phyloP scores from a whole-genome alignment of 768 basidiomycete genomes.

The Chalciporus sphaerocephalus region DNA sequence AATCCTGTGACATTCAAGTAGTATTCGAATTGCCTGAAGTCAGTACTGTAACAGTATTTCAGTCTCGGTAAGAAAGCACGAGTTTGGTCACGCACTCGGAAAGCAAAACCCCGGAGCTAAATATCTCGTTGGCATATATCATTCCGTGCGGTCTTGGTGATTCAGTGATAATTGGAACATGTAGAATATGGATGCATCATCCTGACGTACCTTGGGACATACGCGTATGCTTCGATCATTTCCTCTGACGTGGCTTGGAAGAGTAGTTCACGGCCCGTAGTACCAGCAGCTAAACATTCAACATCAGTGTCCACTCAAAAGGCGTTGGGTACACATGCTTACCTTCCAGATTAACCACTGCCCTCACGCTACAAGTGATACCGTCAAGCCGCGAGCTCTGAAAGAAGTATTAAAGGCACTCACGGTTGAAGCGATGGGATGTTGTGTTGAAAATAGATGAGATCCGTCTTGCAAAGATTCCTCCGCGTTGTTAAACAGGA shows the following conservation, averaged over 20 bases:
- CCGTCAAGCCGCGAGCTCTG: background rate
- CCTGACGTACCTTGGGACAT: conserved; percentile 62
- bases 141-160: conserved; percentile 73
- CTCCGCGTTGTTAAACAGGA: conserved; percentile 93
- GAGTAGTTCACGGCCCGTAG: conserved; percentile 79
- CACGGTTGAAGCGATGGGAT: conserved; percentile 67
- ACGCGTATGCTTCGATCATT: conserved; percentile 89
- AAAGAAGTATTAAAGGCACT: conserved; percentile 23
- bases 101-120: conserved; percentile 83
- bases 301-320: conserved; percentile 1
- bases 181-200: background rate
- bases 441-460: conserved; percentile 90
- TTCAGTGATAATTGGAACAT: background rate
- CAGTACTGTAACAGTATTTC: conserved; percentile 55
- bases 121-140: conserved; percentile 86
- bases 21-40: conserved; percentile 90
- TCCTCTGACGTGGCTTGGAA: conserved; percentile 96
- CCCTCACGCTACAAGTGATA: conserved; percentile 57
- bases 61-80: conserved; percentile 9
- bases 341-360: conserved; percentile 90
- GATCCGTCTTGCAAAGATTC: conserved; percentile 94
- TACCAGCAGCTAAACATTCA: conserved; percentile 64
- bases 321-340: background rate
- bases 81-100: conserved; percentile 61
- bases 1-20: conserved; percentile 89